phyloP scores from a whole-genome alignment of 1,284 basidiomycete genomes.

The Nidula niveotomentosa region DNA sequence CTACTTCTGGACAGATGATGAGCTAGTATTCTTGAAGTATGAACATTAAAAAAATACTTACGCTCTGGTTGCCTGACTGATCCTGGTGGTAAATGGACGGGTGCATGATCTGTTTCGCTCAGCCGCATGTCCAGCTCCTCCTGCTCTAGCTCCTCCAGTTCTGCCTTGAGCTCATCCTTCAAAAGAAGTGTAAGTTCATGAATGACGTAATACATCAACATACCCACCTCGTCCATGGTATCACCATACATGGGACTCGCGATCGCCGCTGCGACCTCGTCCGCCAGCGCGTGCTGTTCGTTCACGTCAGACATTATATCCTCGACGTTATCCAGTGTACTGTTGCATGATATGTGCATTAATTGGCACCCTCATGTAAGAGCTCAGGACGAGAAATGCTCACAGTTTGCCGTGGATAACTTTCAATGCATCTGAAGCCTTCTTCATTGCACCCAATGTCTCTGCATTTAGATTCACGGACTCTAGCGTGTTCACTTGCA shows the following conservation, averaged over 20 bases:
- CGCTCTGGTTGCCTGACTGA: conserved; percentile 53
- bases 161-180: conserved; percentile 82
- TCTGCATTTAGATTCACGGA: conserved; percentile 98
- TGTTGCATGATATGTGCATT: conserved; percentile 24
- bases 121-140: conserved; percentile 89
- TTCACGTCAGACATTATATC: conserved; percentile 88
- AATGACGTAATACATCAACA: conserved; percentile 2
- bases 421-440: conserved; percentile 90
- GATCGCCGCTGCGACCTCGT: conserved; percentile 96
- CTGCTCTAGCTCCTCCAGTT: conserved; percentile 91
- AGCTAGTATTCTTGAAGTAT: background rate
- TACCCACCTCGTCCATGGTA: conserved; percentile 71
- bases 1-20: conserved; percentile 9
- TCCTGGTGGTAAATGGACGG: conserved; percentile 80
- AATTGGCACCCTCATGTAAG: too few species aligned
- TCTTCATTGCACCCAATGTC: conserved; percentile 98
- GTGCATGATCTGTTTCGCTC: conserved; percentile 88
- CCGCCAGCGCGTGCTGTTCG: conserved; percentile 93
- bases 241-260: conserved; percentile 74
- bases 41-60: conserved; percentile 31
- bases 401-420: conserved; percentile 92
- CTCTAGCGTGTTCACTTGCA: conserved; percentile 97
- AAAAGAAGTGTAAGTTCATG: conserved; percentile 8
- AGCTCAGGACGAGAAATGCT: conserved; percentile 30
- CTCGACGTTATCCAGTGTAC: conserved; percentile 92